phyloP scores from a whole-genome alignment of 306 rosid species.

The Ammopiptanthus mongolicus region DNA sequence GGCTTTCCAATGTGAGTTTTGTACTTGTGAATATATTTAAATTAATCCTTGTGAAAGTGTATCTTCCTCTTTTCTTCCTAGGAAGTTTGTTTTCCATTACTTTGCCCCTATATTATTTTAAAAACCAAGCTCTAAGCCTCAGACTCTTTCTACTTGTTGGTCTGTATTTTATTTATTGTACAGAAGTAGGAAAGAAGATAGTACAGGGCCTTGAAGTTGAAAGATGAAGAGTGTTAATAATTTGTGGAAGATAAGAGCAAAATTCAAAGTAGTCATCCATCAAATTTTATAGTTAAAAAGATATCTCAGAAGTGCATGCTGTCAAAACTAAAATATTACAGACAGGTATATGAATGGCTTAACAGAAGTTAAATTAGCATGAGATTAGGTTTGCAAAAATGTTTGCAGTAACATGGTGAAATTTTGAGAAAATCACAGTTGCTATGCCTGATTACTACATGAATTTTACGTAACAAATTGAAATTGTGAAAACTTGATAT shows the following conservation, averaged over 20 bases:
- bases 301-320: neutral
- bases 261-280: neutral
- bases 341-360: neutral
- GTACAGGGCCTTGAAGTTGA: neutral
- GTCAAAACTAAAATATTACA: neutral
- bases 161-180: neutral
- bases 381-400: neutral
- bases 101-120: neutral
- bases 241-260: slow-evolving; percentile 4
- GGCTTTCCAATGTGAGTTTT: slow-evolving; percentile 89
- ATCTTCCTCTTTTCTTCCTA: neutral
- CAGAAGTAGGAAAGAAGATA: neutral
- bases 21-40: slow-evolving; percentile 7
- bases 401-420: neutral
- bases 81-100: neutral
- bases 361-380: neutral
- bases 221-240: neutral
- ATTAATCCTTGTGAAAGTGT: neutral
- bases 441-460: neutral
- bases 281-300: neutral
- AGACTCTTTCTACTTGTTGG: slow-evolving; percentile 4
- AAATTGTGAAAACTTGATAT: neutral
- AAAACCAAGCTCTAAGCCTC: slow-evolving; percentile 9
- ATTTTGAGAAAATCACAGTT: neutral
- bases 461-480: neutral